These are phyloP conservation scores for Podospora pseudoanserina DNA, from an alignment of 495 filamentous ascomycete species.

Conservation along the genomic window DNA sequence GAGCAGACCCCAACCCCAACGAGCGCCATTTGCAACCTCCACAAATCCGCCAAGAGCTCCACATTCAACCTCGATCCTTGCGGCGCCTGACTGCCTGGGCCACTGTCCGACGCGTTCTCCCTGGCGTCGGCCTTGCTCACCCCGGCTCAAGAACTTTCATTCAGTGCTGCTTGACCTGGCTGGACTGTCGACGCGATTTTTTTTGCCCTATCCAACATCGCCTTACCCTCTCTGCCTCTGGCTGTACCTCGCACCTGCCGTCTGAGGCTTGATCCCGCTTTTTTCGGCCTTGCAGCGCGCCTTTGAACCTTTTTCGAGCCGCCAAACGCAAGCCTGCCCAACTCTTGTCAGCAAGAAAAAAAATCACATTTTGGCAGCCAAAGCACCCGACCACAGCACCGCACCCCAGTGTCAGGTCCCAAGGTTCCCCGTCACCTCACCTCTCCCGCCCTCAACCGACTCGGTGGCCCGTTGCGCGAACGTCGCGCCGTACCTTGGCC, in stretches of 20 bases:
- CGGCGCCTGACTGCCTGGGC: conserved; percentile 17
- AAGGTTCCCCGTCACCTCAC: conserved; percentile 7
- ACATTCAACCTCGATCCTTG: conserved; percentile 31
- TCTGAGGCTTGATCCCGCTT: conserved; percentile 20
- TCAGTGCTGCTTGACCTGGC: conserved; percentile 4
- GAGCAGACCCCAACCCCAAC: conserved; percentile 3
- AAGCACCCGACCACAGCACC: conserved; percentile 11
- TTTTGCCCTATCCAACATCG: conserved; percentile 20
- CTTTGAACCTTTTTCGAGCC: conserved; percentile 21
- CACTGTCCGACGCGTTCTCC: conserved; percentile 24
- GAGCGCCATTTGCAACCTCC: conserved; percentile 22
- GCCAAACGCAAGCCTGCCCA: conserved; percentile 30
- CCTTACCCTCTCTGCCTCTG: conserved; percentile 15
- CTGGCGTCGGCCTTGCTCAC: conserved; percentile 16
- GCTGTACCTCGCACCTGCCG: conserved; percentile 20
- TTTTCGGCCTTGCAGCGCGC: conserved; percentile 32
- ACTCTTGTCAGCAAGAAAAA: conserved; percentile 13
- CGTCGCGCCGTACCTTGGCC: conserved; percentile 26
- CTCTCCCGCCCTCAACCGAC: conserved; percentile 9
- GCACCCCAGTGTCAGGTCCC: conserved; percentile 12
- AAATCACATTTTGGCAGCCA: conserved; percentile 13
- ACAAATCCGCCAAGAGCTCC: conserved; percentile 30
- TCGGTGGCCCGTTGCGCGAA: conserved; percentile 30
- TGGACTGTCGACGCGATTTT: conserved; percentile 19
- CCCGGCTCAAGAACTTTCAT: conserved; percentile 21